Evolutionary conservation across 2,329 filamentous ascomycete genomes (phyloP).

Genomic region (Trichoderma guizhouense): DNA sequence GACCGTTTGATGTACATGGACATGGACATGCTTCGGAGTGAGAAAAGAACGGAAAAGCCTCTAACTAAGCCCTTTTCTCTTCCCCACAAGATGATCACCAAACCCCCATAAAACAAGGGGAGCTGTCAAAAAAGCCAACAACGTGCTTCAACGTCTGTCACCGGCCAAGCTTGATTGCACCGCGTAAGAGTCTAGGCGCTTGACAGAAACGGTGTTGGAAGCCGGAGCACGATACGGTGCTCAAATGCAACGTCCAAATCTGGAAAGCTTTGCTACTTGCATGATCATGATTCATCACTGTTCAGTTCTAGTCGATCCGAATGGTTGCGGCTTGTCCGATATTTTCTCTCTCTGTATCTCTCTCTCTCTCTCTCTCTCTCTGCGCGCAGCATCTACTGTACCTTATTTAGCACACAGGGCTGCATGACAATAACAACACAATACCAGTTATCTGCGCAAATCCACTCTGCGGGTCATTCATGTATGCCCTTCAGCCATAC

Average conservation of each 20-base stretch:
- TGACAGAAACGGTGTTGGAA: background rate
- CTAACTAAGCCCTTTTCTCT: background rate
- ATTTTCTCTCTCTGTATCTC: background rate
- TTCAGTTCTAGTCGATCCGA: background rate
- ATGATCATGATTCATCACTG: background rate
- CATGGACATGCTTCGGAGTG: background rate
- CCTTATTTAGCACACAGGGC: background rate
- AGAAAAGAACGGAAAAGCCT: background rate
- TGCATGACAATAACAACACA: constrained; percentile 12
- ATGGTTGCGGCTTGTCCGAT: background rate
- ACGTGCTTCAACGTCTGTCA: background rate
- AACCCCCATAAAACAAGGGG: background rate
- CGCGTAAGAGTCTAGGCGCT: background rate
- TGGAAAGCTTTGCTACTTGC: background rate
- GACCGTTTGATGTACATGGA: background rate
- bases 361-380: background rate
- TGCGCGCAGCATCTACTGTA: background rate
- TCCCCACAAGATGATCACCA: constrained; percentile 8
- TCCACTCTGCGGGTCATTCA: constrained; percentile 3
- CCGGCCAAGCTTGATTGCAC: constrained; percentile 1
- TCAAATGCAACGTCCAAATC: background rate
- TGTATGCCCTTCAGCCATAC: background rate
- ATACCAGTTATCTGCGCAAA: background rate
- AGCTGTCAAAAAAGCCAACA: background rate
- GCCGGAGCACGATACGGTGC: background rate